Evolutionary conservation across 176 grass and related monocot genomes (phyloP).

Genomic region (Raddia distichophylla): DNA sequence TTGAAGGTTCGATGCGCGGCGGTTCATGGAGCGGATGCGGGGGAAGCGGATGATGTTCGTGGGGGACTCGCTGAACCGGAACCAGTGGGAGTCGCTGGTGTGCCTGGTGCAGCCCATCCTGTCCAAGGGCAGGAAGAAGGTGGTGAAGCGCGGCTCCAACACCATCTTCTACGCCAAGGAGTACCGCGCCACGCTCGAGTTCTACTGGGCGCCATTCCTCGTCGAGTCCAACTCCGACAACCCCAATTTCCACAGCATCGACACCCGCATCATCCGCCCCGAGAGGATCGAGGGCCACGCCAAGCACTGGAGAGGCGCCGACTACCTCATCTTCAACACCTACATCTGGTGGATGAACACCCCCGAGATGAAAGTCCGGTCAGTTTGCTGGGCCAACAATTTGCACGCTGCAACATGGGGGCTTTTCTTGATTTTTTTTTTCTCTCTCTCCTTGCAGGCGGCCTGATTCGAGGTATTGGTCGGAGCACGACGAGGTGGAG

Average conservation of each 20-base stretch:
- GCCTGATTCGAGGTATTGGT: conserved; percentile 62
- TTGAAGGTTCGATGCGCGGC: conserved; percentile 72
- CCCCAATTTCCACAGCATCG: conserved; percentile 70
- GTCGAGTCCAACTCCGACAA: conserved; percentile 95
- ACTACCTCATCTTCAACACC: conserved; percentile 94
- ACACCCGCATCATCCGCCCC: conserved; percentile 53
- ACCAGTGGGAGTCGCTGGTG: conserved; percentile 94
- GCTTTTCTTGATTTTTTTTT: too few relatives aligned
- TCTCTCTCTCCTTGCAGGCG: conserved; percentile 43
- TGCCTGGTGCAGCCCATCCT: conserved; percentile 77
- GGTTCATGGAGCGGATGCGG: conserved; percentile 75
- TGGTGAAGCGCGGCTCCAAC: conserved; percentile 48
- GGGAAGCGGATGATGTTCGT: conserved; percentile 89
- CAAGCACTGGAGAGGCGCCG: conserved; percentile 61
- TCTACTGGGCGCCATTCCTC: conserved; percentile 96
- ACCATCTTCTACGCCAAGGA: conserved; percentile 71
- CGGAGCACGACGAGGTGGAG: conserved; percentile 65
- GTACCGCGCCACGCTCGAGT: conserved; percentile 84
- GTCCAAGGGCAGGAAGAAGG: conserved; percentile 46
- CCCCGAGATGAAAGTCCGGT: conserved; percentile 72
- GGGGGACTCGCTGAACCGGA: conserved; percentile 91
- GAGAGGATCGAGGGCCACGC: conserved; percentile 70
- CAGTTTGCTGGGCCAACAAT: neutral
- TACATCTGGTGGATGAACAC: conserved; percentile 99
- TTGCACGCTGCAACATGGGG: neutral